Percentiles rank a stretch among this genome's conserved stretches.
Evolutionary conservation across 345 rosid genomes (phyloP).

Genomic region (Erodium maritimum): DNA sequence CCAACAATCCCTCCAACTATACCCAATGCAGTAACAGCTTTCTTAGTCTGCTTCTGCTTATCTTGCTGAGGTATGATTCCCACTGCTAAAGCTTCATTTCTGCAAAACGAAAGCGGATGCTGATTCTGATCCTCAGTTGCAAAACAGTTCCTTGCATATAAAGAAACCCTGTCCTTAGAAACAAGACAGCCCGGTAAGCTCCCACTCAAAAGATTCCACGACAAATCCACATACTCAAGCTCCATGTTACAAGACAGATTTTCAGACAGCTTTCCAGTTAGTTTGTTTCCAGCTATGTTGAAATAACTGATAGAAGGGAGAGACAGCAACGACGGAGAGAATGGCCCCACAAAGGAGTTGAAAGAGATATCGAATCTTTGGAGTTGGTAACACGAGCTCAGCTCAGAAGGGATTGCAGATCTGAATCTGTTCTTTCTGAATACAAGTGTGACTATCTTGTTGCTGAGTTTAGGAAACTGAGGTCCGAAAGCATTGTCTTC

Average conservation of each 20-base stretch:
- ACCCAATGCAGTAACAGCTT: constrained; percentile 34
- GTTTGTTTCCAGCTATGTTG: constrained; percentile 61
- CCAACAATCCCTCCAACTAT: constrained; percentile 51
- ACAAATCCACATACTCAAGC: constrained; percentile 54
- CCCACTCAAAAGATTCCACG: constrained; percentile 81
- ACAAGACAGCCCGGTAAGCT: constrained; percentile 53
- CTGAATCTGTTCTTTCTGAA: constrained; percentile 81
- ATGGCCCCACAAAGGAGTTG: constrained; percentile 77
- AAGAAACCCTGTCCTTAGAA: constrained; percentile 30
- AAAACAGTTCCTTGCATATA: constrained; percentile 59
- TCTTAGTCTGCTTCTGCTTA: constrained; percentile 22
- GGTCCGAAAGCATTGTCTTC: constrained; percentile 78
- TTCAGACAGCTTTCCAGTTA: constrained; percentile 66
- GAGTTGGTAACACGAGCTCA: constrained; percentile 62
- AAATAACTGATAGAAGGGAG: constrained; percentile 57
- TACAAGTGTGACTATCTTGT: constrained; percentile 54
- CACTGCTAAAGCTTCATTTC: constrained; percentile 83
- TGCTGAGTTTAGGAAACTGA: constrained; percentile 55
- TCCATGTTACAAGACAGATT: constrained; percentile 58
- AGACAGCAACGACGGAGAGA: constrained; percentile 43
- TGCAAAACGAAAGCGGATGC: constrained; percentile 56
- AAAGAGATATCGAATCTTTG: constrained; percentile 66
- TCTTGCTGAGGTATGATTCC: constrained; percentile 53
- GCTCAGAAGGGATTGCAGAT: constrained; percentile 48
- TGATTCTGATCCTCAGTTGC: constrained; percentile 36